Conservation (phyloP, 345 rosid genomes). For the Populus alba region DNA sequence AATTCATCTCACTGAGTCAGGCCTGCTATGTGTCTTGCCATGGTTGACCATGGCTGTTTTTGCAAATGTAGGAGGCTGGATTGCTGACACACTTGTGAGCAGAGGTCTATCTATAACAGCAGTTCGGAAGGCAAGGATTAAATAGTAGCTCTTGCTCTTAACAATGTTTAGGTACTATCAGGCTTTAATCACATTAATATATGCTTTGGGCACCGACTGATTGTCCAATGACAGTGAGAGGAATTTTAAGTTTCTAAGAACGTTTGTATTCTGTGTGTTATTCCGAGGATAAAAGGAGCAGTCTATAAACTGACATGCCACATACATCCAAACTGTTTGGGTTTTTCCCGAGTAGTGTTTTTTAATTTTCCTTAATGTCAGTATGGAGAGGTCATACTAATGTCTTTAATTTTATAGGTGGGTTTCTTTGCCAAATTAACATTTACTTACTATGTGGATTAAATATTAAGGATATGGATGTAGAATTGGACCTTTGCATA, state of each 20-base stretch:
- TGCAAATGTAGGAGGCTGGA: conserved; percentile 97
- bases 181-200: background rate
- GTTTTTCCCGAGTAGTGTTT: background rate
- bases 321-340: background rate
- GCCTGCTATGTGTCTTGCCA: conserved; percentile 88
- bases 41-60: conserved; percentile 97
- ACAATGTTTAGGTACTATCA: background rate
- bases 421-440: background rate
- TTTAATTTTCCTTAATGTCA: background rate
- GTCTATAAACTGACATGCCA: conserved; percentile 1
- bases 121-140: conserved; percentile 81
- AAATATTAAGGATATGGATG: background rate
- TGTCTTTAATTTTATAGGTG: background rate
- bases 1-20: conserved; percentile 96
- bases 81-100: conserved; percentile 95
- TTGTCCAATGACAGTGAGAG: background rate
- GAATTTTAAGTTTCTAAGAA: background rate
- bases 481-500: background rate
- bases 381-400: background rate
- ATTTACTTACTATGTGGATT: background rate
- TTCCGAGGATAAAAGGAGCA: background rate
- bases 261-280: background rate
- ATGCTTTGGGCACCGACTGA: background rate
- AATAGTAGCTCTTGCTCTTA: background rate
- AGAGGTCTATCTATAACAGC: conserved; percentile 83